Evolutionary conservation across 495 filamentous ascomycete species (phyloP).

Genomic region (Aspergillus taichungensis): DNA sequence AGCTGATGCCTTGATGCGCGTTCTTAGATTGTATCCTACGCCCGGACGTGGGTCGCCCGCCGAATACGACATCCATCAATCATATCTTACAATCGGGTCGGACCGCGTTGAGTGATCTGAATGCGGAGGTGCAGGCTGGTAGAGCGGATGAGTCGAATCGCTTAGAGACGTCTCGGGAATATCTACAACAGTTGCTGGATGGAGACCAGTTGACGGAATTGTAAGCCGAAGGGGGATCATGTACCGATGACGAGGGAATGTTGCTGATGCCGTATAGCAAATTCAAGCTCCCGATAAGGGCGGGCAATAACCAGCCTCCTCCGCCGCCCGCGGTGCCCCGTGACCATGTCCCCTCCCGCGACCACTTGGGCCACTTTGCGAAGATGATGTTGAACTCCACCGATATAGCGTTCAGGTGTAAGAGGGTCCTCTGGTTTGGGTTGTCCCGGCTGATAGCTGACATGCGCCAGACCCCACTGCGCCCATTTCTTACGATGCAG

Average conservation of each 20-base stretch:
- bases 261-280: slow-evolving; percentile 41
- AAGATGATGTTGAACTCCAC: slow-evolving; percentile 49
- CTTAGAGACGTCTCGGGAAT: slow-evolving; percentile 44
- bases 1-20: slow-evolving; percentile 9
- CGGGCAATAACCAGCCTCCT: slow-evolving; percentile 14
- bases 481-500: slow-evolving; percentile 16
- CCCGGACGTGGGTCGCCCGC: slow-evolving; percentile 35
- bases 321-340: slow-evolving; percentile 9
- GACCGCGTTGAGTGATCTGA: slow-evolving; percentile 31
- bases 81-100: slow-evolving; percentile 38
- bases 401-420: slow-evolving; percentile 47
- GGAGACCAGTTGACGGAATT: slow-evolving; percentile 62
- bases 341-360: slow-evolving; percentile 14
- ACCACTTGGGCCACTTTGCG: slow-evolving; percentile 46
- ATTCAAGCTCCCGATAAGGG: slow-evolving; percentile 49
- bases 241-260: slow-evolving; percentile 7
- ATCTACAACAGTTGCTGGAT: slow-evolving; percentile 62
- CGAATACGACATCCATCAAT: slow-evolving; percentile 35
- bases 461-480: slow-evolving; percentile 31
- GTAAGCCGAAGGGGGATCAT: slow-evolving; percentile 38
- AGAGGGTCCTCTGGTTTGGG: slow-evolving; percentile 10
- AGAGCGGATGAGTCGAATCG: slow-evolving; percentile 27
- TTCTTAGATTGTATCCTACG: slow-evolving; percentile 30
- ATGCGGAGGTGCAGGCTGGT: slow-evolving; percentile 32
- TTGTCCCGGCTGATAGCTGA: slow-evolving; percentile 5